Base-by-base conservation (phyloP, 2,329 filamentous ascomycete species). In the Pseudogymnoascus sp. region DNA sequence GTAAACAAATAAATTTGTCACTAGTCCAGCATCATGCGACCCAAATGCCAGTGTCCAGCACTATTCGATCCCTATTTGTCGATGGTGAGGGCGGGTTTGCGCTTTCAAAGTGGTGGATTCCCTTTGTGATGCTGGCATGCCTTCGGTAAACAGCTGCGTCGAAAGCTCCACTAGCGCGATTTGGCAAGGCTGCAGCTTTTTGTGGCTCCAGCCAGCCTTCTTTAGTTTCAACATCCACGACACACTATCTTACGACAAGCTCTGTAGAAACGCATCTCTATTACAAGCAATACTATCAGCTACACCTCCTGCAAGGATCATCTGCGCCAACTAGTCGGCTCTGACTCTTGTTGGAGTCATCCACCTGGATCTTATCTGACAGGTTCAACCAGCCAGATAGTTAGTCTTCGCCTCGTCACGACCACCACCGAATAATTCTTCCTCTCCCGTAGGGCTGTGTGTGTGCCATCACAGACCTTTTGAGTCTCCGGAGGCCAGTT, bases 141-240 rank as follows among this genome's bases (percentile, higher is more conserved):
- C n/a, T 55, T 55, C 49, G 49, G 49, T 55, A 55, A 55, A 55
- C 49, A 55, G 29, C 33, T 55, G 49, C 49, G 29, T 33, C 49
- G 49, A 55, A 55, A 55, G 49, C 49, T 55, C 49, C 49, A 55
- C 49, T 55, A 55, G 49, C 49, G 49, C 49, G 49, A 55, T 55
- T 55, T 55, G 49, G 49, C 49, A 26, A 55, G 49, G 49, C 49
- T 55, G 49, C 29, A 55, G 49, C n/a, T 55, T 14, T 12, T 6
- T 19, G 29, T 2, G 49, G 49, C 49, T 33, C 45, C n/a, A 55
- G 45, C 26, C 26, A 55, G 45, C 45, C 45, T 55, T 55, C 49
- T 55, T 55, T 33, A n/a, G 29, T 7, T 55, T 55, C 45, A 33
- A 33, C 19, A 29, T 55, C 26, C 10, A 55, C 45, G 45, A 6